These are phyloP conservation scores for Diaporthe citrichinensis DNA, from an alignment of 2,329 filamentous ascomycete species.

Conservation along the genomic window DNA sequence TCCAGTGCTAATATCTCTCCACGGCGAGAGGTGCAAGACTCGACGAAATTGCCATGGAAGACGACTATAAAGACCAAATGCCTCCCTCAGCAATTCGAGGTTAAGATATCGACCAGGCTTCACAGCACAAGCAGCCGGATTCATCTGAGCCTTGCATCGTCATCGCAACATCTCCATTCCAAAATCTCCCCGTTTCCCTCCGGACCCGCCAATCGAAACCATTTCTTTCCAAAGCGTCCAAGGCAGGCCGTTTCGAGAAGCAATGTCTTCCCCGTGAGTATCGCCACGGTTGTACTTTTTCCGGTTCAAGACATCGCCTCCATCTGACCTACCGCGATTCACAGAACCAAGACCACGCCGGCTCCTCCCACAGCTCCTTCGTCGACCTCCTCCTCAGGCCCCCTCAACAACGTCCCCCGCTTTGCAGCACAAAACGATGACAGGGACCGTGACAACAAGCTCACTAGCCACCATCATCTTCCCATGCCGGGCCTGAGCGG, in stretches of 20 bases:
- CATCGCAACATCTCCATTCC: background rate
- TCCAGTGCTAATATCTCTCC: background rate
- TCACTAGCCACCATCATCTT: constrained; percentile 19
- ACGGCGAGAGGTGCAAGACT: background rate
- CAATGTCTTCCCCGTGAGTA: constrained; percentile 41
- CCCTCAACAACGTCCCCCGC: constrained; percentile 35
- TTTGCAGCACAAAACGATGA: constrained; percentile 28
- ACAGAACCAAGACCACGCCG: constrained; percentile 36
- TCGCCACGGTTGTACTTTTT: no score
- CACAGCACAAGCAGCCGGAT: background rate
- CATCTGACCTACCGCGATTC: background rate
- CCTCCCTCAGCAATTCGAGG: background rate
- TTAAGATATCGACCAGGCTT: background rate
- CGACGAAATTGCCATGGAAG: background rate
- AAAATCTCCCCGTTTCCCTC: background rate
- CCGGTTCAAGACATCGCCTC: background rate
- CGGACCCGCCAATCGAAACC: background rate
- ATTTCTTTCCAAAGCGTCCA: background rate
- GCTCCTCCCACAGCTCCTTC: constrained; percentile 16
- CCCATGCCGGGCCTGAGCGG: constrained; percentile 39
- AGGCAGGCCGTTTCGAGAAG: constrained; percentile 9
- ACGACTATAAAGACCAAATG: constrained; percentile 14
- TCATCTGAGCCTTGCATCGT: background rate
- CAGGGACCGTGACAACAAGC: constrained; percentile 29
- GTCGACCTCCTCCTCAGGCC: background rate